Base-by-base conservation (phyloP, 805 yeast species). In the Nakazawaea wickerhamii region DNA sequence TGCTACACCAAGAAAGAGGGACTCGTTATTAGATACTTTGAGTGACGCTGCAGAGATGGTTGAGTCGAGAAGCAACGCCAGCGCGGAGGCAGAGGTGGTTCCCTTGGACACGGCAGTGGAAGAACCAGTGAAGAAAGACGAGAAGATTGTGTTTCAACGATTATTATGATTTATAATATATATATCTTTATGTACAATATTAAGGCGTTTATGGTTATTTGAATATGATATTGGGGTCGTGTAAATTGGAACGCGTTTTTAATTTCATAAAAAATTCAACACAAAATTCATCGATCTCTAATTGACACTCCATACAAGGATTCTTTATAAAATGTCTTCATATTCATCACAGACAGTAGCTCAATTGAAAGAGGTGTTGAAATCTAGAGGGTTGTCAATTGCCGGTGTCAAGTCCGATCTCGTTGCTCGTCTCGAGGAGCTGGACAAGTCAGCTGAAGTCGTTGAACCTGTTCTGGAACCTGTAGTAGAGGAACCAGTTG, bases 361-460 rank as follows among this genome's bases (percentile, higher is more conserved):
- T 15, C 95, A 89, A 67, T 73, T 91, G 61, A 90, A 86, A 59
- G 95, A 84, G 48, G 55, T 76, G 44, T 72, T 91, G 53, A 81
- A 82, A 53, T 62, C 71, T 18, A 79, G 80, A 48, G 84, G 82
- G 1, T 72, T 91, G 39, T 60, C 93, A 2, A 67, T 70, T 5
- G 75, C 75, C 30, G 98, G 98, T 18, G 80, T 86, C 52, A 91
- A 91, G 61, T 79, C 83, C 33, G 96, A 88, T 40, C 65, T 84
- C 51, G 67, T 84, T 44, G 74, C 74, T 13, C 73, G 93, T 52
- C 65, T 84, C 48, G 75, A 69, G 46, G 87, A 79, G 47, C 60
- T 71, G 25, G 90, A 81, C 59, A 57, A 46, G 13, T 14, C 23
- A 20, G 7, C 46, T 58, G 25, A 57, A 50, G 48, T 49, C 44